Percentiles rank a stretch among this genome's conserved stretches.
These are phyloP conservation scores for Scutellaria minor DNA, from an alignment of 257 asterid genomes.

Conservation along the genomic window DNA sequence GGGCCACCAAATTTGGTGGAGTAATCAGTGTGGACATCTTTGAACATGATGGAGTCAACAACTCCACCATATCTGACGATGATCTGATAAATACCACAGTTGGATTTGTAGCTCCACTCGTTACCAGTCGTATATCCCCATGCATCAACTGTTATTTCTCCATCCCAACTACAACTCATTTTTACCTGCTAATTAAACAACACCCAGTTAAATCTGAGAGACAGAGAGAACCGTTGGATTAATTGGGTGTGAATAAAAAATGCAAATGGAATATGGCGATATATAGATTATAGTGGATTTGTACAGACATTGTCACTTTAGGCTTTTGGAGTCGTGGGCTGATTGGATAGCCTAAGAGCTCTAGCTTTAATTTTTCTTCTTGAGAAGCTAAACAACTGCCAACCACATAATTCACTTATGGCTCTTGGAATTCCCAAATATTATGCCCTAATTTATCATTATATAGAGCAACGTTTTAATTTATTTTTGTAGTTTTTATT, in stretches of 20 bases:
- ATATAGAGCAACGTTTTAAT: no score
- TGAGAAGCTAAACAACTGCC: no score
- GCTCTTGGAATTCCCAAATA: no score
- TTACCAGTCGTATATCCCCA: not conserved
- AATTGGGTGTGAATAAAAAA: not conserved
- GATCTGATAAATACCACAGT: not conserved
- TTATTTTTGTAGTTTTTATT: no score
- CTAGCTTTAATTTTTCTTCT: no score
- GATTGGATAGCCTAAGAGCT: no score
- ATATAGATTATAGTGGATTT: no score
- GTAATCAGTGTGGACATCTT: not conserved
- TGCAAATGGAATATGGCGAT: no score
- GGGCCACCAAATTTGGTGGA: not conserved
- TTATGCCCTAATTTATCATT: no score
- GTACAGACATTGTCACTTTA: no score
- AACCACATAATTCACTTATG: no score
- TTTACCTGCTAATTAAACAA: not conserved
- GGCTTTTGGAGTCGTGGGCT: no score
- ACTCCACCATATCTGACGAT: not conserved
- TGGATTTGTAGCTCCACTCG: not conserved
- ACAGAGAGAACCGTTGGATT: constrained; percentile 1
- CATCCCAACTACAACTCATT: not conserved
- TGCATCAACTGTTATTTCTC: not conserved
- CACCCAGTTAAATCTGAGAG: not conserved
- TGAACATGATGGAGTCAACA: constrained; percentile 16